Conservation (phyloP, 2,329 filamentous ascomycete species). For the Ophiocordyceps camponoti-floridani region DNA sequence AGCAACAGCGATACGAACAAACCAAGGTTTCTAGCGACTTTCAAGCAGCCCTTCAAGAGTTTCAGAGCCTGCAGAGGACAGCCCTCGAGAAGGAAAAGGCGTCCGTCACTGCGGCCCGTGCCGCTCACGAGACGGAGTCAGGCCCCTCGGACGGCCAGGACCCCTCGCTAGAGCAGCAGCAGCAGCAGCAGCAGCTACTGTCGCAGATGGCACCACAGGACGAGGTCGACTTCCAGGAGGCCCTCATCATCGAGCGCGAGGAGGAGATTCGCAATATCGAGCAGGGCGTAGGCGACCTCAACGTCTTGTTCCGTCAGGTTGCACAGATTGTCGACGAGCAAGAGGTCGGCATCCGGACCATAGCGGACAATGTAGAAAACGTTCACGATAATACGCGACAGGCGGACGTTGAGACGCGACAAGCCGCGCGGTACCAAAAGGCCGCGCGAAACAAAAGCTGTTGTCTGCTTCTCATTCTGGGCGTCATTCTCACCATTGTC, state of each 20-base stretch:
- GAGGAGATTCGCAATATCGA: slow-evolving; percentile 96
- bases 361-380: slow-evolving; percentile 73
- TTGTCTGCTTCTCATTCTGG: slow-evolving; percentile 74
- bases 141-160: slow-evolving; percentile 10
- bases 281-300: slow-evolving; percentile 85
- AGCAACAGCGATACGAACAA: slow-evolving; percentile 90
- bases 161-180: slow-evolving; percentile 29
- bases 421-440: slow-evolving; percentile 84
- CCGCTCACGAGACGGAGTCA: slow-evolving; percentile 50
- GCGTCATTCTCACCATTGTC: slow-evolving; percentile 77
- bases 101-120: slow-evolving; percentile 65
- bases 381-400: slow-evolving; percentile 67
- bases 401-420: slow-evolving; percentile 70
- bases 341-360: slow-evolving; percentile 70
- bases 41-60: slow-evolving; percentile 72
- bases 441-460: slow-evolving; percentile 89
- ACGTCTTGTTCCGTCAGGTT: slow-evolving; percentile 95
- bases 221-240: slow-evolving; percentile 95
- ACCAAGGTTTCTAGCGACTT: slow-evolving; percentile 91
- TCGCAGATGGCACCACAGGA: slow-evolving; percentile 73
- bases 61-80: slow-evolving; percentile 76
- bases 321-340: slow-evolving; percentile 93
- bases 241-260: slow-evolving; percentile 88
- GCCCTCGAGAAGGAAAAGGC: slow-evolving; percentile 87
- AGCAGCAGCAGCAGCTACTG: slow-evolving; percentile 50